phyloP scores from a whole-genome alignment of 164 flowering plant species.

The Saururus chinensis region DNA sequence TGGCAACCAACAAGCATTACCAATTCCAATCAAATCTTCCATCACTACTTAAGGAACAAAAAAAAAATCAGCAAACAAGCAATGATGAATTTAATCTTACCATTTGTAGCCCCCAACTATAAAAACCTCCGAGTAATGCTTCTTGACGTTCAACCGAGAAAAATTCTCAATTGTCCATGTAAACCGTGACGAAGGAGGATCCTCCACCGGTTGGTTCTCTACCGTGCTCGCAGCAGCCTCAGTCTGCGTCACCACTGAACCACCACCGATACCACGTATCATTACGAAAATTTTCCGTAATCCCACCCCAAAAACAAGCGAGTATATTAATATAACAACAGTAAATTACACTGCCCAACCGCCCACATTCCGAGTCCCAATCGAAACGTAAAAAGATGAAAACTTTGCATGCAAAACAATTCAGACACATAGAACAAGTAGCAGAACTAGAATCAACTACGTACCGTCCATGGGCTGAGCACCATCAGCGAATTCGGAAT shows the following conservation, averaged over 20 bases:
- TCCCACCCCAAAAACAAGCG: neutral
- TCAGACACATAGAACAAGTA: neutral
- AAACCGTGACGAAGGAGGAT: slow-evolving; percentile 53
- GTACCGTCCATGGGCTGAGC: slow-evolving; percentile 74
- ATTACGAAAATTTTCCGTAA: neutral
- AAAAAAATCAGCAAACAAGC: neutral
- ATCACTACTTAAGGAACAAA: neutral
- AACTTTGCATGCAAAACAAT: neutral
- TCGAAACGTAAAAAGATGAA: neutral
- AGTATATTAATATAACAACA: neutral
- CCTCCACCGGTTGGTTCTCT: slow-evolving; percentile 57
- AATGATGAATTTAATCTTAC: slow-evolving; percentile 13
- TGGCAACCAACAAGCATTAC: neutral
- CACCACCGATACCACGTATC: neutral
- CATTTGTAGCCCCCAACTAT: slow-evolving; percentile 64
- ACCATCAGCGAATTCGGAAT: slow-evolving; percentile 67
- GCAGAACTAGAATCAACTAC: neutral
- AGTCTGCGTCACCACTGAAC: slow-evolving; percentile 31
- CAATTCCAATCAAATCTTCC: neutral
- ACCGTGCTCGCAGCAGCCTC: slow-evolving; percentile 42
- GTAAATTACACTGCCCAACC: neutral
- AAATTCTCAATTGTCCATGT: slow-evolving; percentile 70
- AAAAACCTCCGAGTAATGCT: slow-evolving; percentile 63
- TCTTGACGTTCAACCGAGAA: slow-evolving; percentile 55
- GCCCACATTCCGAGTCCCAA: neutral